Evolutionary conservation across 108 stramenopile species (phyloP).

Genomic region (Cyclotella choctawhatcheeana): DNA sequence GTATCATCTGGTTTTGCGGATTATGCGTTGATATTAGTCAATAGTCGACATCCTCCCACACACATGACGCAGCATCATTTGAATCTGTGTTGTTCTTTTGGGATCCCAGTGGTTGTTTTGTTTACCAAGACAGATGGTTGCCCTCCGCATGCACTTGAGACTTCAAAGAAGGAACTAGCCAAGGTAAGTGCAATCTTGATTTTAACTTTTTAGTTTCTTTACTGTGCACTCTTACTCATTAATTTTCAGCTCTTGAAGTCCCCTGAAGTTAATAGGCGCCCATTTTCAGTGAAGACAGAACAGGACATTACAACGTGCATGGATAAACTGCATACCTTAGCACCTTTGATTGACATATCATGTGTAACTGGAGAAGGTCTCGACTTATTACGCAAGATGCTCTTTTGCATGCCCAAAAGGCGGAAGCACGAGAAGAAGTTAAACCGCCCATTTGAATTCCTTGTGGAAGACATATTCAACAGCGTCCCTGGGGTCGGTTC

Average conservation of each 20-base stretch:
- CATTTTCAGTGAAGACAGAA: slow-evolving; percentile 82
- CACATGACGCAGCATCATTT: slow-evolving; percentile 99
- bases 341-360: slow-evolving; percentile 96
- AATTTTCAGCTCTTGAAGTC: slow-evolving; percentile 57
- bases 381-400: slow-evolving; percentile 89
- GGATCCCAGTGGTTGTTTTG: slow-evolving; percentile 91
- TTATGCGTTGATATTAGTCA: slow-evolving; percentile 94
- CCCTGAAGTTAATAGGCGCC: slow-evolving; percentile 74
- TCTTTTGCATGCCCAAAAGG: slow-evolving; percentile 86
- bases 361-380: slow-evolving; percentile 97
- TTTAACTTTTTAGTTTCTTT: not conserved
- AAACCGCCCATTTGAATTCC: slow-evolving; percentile 82
- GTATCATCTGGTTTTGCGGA: slow-evolving; percentile 96
- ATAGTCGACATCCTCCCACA: slow-evolving; percentile 96
- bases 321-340: slow-evolving; percentile 87
- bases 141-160: slow-evolving; percentile 91
- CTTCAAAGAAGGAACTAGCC: slow-evolving; percentile 82
- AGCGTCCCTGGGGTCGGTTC: slow-evolving; percentile 86
- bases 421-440: slow-evolving; percentile 84
- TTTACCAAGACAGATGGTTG: slow-evolving; percentile 99
- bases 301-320: slow-evolving; percentile 89
- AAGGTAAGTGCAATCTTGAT: slow-evolving; percentile 31
- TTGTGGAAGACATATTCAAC: slow-evolving; percentile 81
- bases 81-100: slow-evolving; percentile 95
- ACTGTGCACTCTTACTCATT: too few relatives aligned